Conservation (phyloP, 2,329 filamentous ascomycete species). For the Epichloe brachyelytri region DNA sequence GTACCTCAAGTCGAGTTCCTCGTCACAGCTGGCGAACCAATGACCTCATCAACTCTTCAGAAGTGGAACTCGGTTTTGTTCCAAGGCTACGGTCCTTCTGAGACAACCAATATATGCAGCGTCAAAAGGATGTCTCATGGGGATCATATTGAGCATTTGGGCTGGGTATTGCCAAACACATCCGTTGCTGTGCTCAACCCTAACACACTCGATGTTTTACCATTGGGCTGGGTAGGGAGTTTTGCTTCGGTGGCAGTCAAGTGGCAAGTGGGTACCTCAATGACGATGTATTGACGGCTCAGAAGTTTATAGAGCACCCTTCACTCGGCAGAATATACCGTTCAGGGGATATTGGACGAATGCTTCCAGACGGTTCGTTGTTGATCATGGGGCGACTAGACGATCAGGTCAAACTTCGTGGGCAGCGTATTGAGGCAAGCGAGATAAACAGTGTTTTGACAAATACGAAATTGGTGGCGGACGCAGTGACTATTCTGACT, state of each 20-base stretch:
- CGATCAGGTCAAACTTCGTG: slow-evolving; percentile 70
- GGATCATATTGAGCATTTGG: slow-evolving; percentile 64
- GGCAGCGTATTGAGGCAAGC: slow-evolving; percentile 64
- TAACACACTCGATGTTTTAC: slow-evolving; percentile 39
- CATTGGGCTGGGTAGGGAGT: slow-evolving; percentile 65
- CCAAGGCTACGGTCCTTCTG: slow-evolving; percentile 74
- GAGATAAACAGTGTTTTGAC: slow-evolving; percentile 58
- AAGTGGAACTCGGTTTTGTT: slow-evolving; percentile 60
- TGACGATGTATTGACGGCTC: slow-evolving; percentile 44
- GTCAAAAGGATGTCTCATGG: slow-evolving; percentile 46
- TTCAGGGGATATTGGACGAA: slow-evolving; percentile 68
- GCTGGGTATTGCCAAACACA: slow-evolving; percentile 60
- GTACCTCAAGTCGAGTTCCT: slow-evolving; percentile 63
- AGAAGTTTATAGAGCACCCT: slow-evolving; percentile 58
- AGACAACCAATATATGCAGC: slow-evolving; percentile 81
- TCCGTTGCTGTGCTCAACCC: slow-evolving; percentile 52
- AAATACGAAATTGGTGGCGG: slow-evolving; percentile 34
- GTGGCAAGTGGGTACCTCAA: slow-evolving; percentile 65
- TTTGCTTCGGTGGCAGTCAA: slow-evolving; percentile 80
- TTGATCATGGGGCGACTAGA: slow-evolving; percentile 62
- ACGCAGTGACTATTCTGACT: slow-evolving; percentile 52
- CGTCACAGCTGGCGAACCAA: slow-evolving; percentile 68
- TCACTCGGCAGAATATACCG: slow-evolving; percentile 63
- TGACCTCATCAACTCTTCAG: slow-evolving; percentile 58
- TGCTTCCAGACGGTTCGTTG: slow-evolving; percentile 65